Evolutionary conservation across 2,329 filamentous ascomycete genomes (phyloP), one percentile per base, ranked within the genome.

Genomic region (Fusarium musae): DNA sequence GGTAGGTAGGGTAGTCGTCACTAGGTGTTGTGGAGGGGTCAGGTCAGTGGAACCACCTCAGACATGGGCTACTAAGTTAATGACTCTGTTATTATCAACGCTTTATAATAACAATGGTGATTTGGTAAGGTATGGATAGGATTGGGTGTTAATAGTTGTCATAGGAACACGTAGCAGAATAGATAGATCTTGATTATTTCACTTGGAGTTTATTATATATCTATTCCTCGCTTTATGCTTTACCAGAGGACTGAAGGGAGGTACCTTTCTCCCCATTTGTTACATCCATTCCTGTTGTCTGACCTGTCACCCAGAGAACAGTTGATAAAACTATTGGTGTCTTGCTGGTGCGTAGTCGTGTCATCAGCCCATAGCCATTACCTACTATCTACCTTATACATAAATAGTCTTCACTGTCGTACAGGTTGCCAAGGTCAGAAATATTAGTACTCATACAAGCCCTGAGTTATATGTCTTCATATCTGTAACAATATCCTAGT

Each of bases 321-420:
- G 12, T 17, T 40, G 6, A 39, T 12, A 42, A 50, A 59, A 30
- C 28, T 26, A 49, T 36, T 47, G 43, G 32, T 63, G 63, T 58
- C 47, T 72, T 47, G 53, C 47, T 44, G 47, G 53, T 32, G 12
- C 30, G 30, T 57, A 47, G 44, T 43, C 37, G 34, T 47, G 54
- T 61, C 58, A 60, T 73, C 70, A 66, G 58, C 54, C 69, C 75
- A 76, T 65, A 44, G 44, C 30, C 53, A 62, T 36, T 65, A 68
- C 60, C 62, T 34, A 16, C 15, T 15, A 30, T 9, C 30, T 36
- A 34, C 32, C 32, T 34, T 34, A 34, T 63, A 66, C 60, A 10
- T 10, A 30, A 59, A 49, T 65, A 61, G 67, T 39, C 32, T 28
- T 19, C 6, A 32, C 11, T 54, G 23, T 40, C 36, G 47, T 44